Percentiles rank a stretch among this genome's conserved stretches.
These are phyloP conservation scores for Beauveria pseudobassiana DNA, from an alignment of 2,329 filamentous ascomycete genomes.

Conservation along the genomic window DNA sequence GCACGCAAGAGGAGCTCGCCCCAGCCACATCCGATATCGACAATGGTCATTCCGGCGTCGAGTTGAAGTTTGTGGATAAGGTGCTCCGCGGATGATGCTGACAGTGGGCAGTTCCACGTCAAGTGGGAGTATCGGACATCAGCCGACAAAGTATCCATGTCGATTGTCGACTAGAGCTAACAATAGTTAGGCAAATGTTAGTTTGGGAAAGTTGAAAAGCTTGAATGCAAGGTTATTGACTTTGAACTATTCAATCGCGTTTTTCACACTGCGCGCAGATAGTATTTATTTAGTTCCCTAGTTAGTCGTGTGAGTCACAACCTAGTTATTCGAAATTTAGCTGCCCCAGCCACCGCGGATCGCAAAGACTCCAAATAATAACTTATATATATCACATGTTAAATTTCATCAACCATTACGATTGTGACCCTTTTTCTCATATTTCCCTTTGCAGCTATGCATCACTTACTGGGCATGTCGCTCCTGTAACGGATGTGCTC, in stretches of 20 bases:
- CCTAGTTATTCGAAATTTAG: background rate
- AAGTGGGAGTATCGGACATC: background rate
- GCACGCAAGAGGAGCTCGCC: slow-evolving; percentile 15
- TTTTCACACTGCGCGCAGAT: too few species aligned
- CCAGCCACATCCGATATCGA: slow-evolving; percentile 16
- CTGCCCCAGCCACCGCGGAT: background rate
- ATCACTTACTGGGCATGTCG: slow-evolving; percentile 38
- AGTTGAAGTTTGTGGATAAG: background rate
- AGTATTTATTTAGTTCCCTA: too few species aligned
- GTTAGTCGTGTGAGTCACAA: background rate
- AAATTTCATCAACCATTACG: background rate
- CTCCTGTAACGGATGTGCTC: slow-evolving; percentile 29
- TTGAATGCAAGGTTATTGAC: too few species aligned
- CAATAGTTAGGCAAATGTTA: background rate
- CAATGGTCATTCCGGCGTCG: background rate
- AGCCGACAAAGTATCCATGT: background rate
- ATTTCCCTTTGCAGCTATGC: slow-evolving; percentile 25
- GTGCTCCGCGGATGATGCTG: background rate
- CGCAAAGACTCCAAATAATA: background rate
- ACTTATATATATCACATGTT: background rate
- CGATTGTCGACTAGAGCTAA: background rate
- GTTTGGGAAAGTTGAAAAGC: too few species aligned
- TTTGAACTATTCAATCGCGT: too few species aligned
- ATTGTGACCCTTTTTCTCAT: background rate
- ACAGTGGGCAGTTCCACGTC: slow-evolving; percentile 9